Conservation (phyloP, 2,329 filamentous ascomycete genomes). For the Fusarium buxicola region DNA sequence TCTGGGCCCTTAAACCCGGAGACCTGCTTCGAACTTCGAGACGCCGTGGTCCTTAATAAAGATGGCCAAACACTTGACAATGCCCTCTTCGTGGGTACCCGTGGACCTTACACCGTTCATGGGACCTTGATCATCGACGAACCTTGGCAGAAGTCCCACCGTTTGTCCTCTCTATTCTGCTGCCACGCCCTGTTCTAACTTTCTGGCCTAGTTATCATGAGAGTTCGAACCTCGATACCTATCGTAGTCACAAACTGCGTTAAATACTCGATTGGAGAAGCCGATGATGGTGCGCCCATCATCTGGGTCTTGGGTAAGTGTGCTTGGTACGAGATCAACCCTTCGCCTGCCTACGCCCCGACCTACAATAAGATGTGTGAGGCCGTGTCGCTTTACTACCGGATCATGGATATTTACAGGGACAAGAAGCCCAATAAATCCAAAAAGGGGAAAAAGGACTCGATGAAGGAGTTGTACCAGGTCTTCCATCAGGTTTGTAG, state of each 20-base stretch:
- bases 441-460: conserved; percentile 47
- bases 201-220: conserved; percentile 48
- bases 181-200: conserved; percentile 26
- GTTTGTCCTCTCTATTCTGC: conserved; percentile 48
- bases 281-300: conserved; percentile 62
- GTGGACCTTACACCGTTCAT: conserved; percentile 70
- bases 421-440: conserved; percentile 47
- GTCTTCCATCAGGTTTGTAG: conserved; percentile 50
- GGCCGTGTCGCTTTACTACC: conserved; percentile 73
- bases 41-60: conserved; percentile 68
- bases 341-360: conserved; percentile 65
- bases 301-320: conserved; percentile 70
- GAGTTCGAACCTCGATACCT: conserved; percentile 46
- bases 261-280: conserved; percentile 65
- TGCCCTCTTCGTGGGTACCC: conserved; percentile 68
- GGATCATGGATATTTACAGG: conserved; percentile 67
- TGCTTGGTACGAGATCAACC: conserved; percentile 76
- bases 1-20: conserved; percentile 56
- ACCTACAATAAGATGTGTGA: conserved; percentile 71
- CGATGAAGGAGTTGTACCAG: conserved; percentile 43
- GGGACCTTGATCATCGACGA: conserved; percentile 68
- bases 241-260: conserved; percentile 66
- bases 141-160: conserved; percentile 48
- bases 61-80: conserved; percentile 68
- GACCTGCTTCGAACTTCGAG: conserved; percentile 70